Evolutionary conservation across 345 rosid genomes (phyloP).

Genomic region (Brassica juncea): DNA sequence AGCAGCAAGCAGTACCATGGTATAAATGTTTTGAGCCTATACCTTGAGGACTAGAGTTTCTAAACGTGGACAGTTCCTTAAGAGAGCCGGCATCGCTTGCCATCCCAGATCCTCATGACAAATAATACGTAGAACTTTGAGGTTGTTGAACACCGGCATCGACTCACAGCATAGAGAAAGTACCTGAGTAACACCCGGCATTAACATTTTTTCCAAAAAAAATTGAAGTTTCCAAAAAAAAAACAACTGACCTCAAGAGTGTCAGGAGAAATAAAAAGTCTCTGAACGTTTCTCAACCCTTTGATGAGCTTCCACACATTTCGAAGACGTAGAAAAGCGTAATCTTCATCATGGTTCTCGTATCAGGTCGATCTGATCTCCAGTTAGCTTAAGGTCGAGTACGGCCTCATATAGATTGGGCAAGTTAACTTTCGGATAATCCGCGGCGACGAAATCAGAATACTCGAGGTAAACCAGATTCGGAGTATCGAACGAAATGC

Average conservation of each 20-base stretch:
- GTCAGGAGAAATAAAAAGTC: background rate
- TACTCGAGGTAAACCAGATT: background rate
- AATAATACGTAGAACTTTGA: background rate
- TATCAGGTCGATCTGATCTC: background rate
- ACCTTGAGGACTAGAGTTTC: slow-evolving; percentile 15
- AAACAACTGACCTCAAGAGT: slow-evolving; percentile 20
- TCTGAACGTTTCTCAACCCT: slow-evolving; percentile 12
- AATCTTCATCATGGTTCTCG: background rate
- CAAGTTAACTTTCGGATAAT: slow-evolving; percentile 11
- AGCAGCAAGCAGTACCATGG: background rate
- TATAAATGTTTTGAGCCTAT: background rate
- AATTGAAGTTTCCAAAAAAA: background rate
- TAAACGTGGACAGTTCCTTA: background rate
- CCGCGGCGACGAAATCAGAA: background rate
- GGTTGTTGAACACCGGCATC: slow-evolving; percentile 3
- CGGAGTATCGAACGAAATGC: slow-evolving; percentile 13
- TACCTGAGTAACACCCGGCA: background rate
- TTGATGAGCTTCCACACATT: slow-evolving; percentile 16
- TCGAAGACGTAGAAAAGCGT: background rate
- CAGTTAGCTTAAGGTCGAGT: background rate
- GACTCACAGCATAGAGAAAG: slow-evolving; percentile 3
- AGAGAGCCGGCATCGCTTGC: slow-evolving; percentile 20
- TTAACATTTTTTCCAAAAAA: background rate
- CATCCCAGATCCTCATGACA: background rate
- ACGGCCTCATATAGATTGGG: background rate